Evolutionary conservation across 352 stramenopile species (phyloP).

Genomic region (Phytopythium ostracodes): DNA sequence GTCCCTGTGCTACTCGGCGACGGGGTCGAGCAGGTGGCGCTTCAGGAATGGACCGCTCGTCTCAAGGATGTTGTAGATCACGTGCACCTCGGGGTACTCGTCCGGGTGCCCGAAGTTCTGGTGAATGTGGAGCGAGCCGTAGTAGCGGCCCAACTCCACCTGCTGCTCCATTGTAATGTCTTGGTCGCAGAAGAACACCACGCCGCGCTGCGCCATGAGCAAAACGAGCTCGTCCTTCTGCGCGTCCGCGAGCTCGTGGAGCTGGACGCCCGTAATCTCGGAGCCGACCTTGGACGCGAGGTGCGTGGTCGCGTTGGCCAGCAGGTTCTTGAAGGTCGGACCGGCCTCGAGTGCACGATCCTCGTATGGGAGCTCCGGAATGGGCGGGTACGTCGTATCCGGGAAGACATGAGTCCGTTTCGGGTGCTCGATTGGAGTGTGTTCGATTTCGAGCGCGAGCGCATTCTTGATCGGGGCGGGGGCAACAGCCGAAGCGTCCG

Average conservation of each 20-base stretch:
- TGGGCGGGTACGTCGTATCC: conserved; percentile 21
- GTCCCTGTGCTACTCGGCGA: conserved; percentile 24
- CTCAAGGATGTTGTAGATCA: conserved; percentile 16
- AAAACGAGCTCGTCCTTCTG: conserved; percentile 18
- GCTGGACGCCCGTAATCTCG: conserved; percentile 21
- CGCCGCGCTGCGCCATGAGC: conserved; percentile 11
- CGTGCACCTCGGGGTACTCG: conserved; percentile 18
- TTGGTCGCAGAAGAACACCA: conserved; percentile 21
- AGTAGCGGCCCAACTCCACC: conserved; percentile 22
- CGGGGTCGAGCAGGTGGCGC: conserved; percentile 5
- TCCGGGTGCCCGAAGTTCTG: conserved; percentile 18
- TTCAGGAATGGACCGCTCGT: conserved; percentile 9
- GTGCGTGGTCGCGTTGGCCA: conserved; percentile 14
- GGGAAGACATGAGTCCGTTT: conserved; percentile 22
- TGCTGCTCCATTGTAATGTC: conserved; percentile 17
- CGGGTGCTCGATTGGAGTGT: conserved; percentile 12
- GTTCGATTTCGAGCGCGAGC: conserved; percentile 13
- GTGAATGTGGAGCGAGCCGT: conserved; percentile 28
- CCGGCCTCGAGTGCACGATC: conserved; percentile 28
- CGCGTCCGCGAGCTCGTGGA: conserved; percentile 25
- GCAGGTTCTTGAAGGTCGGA: conserved; percentile 29
- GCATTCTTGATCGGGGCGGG: conserved; percentile 21
- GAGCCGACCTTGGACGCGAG: conserved; percentile 21
- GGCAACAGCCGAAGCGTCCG: neutral
- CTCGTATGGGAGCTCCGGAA: conserved; percentile 23